Conservation (phyloP, 2,329 filamentous ascomycete genomes). For the Alternaria ventricosa region DNA sequence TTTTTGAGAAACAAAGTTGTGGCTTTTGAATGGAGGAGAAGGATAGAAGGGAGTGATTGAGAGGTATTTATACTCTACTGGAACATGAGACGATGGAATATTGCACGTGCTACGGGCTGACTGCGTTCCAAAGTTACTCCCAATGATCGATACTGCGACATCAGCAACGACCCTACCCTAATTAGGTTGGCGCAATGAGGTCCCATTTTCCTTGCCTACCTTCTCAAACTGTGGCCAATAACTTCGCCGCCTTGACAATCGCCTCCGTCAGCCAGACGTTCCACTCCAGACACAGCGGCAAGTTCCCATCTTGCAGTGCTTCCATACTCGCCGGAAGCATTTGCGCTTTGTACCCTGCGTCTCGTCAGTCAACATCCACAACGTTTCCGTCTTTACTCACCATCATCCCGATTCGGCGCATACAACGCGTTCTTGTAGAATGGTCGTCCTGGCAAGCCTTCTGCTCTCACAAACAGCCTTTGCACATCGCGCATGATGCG, state of each 20-base stretch:
- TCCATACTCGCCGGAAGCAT: constrained; percentile 6
- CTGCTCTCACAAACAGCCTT: constrained; percentile 9
- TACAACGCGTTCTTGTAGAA: constrained; percentile 16
- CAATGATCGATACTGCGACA: background rate
- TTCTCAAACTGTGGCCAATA: background rate
- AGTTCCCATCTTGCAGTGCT: constrained; percentile 10
- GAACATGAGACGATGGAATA: background rate
- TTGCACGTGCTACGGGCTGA: background rate
- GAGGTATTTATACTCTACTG: background rate
- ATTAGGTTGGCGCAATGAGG: rapidly evolving
- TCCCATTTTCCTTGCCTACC: rapidly evolving
- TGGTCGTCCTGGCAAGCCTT: constrained; percentile 6
- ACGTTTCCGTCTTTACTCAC: background rate
- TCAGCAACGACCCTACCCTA: background rate
- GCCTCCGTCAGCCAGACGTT: background rate
- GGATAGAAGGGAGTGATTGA: background rate
- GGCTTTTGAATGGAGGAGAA: background rate
- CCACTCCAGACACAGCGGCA: constrained; percentile 10
- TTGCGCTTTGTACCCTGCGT: constrained; percentile 11
- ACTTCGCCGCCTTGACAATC: background rate
- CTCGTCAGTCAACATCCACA: background rate
- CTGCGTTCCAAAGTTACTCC: background rate
- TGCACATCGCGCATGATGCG: constrained; percentile 2
- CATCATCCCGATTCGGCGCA: constrained; percentile 17
- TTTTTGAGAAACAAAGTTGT: background rate